phyloP scores from a whole-genome alignment of 2,329 filamentous ascomycete species.

The Graphilbum ipis-grandicollis region DNA sequence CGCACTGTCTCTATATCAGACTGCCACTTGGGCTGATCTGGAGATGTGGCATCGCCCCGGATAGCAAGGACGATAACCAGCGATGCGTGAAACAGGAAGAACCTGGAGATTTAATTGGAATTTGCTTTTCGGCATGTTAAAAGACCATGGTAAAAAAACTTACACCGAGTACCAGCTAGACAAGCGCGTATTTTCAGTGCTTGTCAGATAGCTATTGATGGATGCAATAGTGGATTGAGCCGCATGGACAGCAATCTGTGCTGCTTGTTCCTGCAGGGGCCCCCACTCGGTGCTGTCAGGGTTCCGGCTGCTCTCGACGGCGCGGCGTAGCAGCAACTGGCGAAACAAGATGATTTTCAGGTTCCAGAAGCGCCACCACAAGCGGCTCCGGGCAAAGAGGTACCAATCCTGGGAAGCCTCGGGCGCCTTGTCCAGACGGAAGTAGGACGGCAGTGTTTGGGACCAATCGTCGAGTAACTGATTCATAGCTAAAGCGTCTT shows the following conservation, averaged over 20 bases:
- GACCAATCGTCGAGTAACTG: conserved; percentile 1
- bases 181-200: not conserved
- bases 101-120: no score
- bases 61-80: conserved; percentile 2
- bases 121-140: not conserved
- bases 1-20: conserved; percentile 1
- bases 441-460: not conserved
- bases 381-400: not conserved
- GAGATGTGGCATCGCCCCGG: not conserved
- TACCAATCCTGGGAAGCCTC: not conserved
- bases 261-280: not conserved
- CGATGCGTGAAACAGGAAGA: conserved; percentile 3
- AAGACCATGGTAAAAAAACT: not conserved
- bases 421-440: not conserved
- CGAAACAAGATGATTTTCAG: conserved; percentile 5
- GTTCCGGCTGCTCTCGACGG: not conserved
- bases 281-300: not conserved
- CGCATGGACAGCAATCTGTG: not conserved
- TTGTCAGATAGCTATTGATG: not conserved
- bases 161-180: conserved; percentile 3
- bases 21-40: not conserved
- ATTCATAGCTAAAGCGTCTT: conserved; percentile 2
- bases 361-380: conserved; percentile 5
- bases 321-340: conserved; percentile 1
- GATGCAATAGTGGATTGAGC: not conserved